These are phyloP conservation scores for Pythium brachiatum DNA, from an alignment of 352 stramenopile genomes.

Conservation along the genomic window DNA sequence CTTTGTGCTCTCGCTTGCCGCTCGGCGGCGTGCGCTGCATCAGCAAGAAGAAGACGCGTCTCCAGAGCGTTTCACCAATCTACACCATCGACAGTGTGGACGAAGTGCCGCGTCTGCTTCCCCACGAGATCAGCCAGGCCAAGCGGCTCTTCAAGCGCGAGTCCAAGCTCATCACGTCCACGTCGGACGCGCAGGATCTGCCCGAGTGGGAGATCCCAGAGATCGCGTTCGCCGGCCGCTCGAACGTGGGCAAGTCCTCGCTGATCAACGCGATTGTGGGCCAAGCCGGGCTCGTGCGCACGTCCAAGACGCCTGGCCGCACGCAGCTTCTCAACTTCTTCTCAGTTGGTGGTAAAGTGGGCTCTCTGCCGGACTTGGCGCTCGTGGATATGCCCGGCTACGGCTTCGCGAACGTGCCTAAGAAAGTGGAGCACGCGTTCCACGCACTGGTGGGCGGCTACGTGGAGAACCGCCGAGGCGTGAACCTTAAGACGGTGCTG, in stretches of 20 bases:
- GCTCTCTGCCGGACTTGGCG: constrained; percentile 58
- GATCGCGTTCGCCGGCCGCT: constrained; percentile 83
- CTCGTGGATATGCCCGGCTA: constrained; percentile 88
- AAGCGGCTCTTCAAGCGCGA: constrained; percentile 58
- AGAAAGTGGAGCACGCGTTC: constrained; percentile 71
- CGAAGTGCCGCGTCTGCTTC: constrained; percentile 40
- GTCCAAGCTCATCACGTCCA: constrained; percentile 71
- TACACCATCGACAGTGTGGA: constrained; percentile 64
- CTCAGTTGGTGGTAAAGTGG: constrained; percentile 73
- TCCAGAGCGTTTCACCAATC: constrained; percentile 41
- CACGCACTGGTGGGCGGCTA: constrained; percentile 80
- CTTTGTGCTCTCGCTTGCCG: neutral
- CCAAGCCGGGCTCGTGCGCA: constrained; percentile 61
- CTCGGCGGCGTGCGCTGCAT: constrained; percentile 23
- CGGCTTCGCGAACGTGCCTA: constrained; percentile 78
- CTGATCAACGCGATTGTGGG: constrained; percentile 84
- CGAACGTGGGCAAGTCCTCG: constrained; percentile 88
- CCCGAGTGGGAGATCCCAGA: constrained; percentile 72
- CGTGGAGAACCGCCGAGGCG: constrained; percentile 52
- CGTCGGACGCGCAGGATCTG: constrained; percentile 47
- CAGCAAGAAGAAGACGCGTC: constrained; percentile 58
- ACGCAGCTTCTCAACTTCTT: constrained; percentile 83
- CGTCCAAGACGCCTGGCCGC: constrained; percentile 85
- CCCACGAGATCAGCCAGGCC: constrained; percentile 59
- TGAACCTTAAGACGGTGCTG: constrained; percentile 76